These are phyloP conservation scores for Pythium chondricola DNA, from an alignment of 352 stramenopile genomes.

Conservation along the genomic window DNA sequence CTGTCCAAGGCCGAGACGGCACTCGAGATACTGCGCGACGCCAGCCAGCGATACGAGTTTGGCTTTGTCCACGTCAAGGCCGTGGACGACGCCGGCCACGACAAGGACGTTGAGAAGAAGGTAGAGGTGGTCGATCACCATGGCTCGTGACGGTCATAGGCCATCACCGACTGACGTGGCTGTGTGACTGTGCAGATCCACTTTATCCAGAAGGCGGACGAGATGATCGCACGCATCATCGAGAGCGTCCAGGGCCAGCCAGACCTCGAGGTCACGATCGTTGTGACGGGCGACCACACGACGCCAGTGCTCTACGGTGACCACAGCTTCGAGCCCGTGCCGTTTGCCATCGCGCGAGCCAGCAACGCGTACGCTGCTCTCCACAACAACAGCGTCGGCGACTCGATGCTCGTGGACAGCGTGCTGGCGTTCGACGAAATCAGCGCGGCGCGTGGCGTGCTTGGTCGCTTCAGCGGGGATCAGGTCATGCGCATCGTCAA, in stretches of 20 bases:
- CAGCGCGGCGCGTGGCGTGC: slow-evolving; percentile 49
- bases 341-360: slow-evolving; percentile 65
- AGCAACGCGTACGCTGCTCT: slow-evolving; percentile 1
- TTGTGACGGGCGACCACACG: slow-evolving; percentile 85
- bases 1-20: slow-evolving; percentile 74
- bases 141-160: too few relatives aligned
- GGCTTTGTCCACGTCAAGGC: slow-evolving; percentile 84
- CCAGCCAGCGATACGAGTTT: slow-evolving; percentile 48
- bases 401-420: slow-evolving; percentile 33
- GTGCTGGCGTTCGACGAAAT: slow-evolving; percentile 66
- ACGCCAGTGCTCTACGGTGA: slow-evolving; percentile 83
- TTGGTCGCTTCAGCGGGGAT: slow-evolving; percentile 78
- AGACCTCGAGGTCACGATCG: slow-evolving; percentile 58
- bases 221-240: slow-evolving; percentile 68
- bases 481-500: slow-evolving; percentile 85
- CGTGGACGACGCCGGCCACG: slow-evolving; percentile 82
- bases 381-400: background rate
- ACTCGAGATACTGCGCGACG: slow-evolving; percentile 31
- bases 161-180: too few relatives aligned
- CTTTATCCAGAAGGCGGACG: slow-evolving; percentile 80
- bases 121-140: too few relatives aligned
- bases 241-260: slow-evolving; percentile 15
- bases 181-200: slow-evolving; percentile 52
- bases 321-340: slow-evolving; percentile 84
- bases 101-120: slow-evolving; percentile 81